phyloP scores from a whole-genome alignment of 2,329 filamentous ascomycete genomes.

The Colletotrichum chrysophilum region DNA sequence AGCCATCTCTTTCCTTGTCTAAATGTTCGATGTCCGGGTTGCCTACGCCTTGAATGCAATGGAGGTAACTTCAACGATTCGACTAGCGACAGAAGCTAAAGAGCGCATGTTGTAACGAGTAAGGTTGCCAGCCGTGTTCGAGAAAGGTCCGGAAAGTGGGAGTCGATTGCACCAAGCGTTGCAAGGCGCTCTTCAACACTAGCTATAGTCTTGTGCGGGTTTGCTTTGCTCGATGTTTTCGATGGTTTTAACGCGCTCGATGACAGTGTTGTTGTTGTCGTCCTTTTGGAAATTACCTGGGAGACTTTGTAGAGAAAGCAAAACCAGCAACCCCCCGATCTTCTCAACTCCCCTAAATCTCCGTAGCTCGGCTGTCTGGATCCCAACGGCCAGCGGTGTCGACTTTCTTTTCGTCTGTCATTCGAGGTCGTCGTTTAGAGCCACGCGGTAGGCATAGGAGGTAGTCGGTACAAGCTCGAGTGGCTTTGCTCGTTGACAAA shows the following conservation, averaged over 20 bases:
- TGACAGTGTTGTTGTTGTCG: not conserved
- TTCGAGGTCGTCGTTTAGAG: not conserved
- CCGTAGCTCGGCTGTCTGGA: not conserved
- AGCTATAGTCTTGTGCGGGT: rapidly evolving
- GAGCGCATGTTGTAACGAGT: not conserved
- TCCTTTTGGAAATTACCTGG: not conserved
- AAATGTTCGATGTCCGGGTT: not conserved
- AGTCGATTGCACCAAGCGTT: not conserved
- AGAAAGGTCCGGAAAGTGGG: not conserved
- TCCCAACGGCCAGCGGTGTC: not conserved
- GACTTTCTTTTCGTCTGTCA: rapidly evolving
- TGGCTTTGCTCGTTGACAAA: not conserved
- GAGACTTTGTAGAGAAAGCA: not conserved
- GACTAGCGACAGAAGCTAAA: not conserved
- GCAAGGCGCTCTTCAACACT: not conserved
- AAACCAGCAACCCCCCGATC: not conserved
- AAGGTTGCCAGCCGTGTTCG: not conserved
- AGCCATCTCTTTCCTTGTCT: not conserved
- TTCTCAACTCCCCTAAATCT: not conserved
- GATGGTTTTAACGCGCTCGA: not conserved
- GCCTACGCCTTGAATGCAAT: not conserved
- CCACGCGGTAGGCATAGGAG: not conserved
- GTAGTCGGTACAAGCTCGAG: not conserved
- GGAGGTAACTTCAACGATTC: not conserved
- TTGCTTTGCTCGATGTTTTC: not conserved